A percentile compares a stretch with the other conserved stretches of the same genome.
These are phyloP conservation scores for Cytidiella melzeri DNA, from an alignment of 768 basidiomycete genomes.

Conservation along the genomic window DNA sequence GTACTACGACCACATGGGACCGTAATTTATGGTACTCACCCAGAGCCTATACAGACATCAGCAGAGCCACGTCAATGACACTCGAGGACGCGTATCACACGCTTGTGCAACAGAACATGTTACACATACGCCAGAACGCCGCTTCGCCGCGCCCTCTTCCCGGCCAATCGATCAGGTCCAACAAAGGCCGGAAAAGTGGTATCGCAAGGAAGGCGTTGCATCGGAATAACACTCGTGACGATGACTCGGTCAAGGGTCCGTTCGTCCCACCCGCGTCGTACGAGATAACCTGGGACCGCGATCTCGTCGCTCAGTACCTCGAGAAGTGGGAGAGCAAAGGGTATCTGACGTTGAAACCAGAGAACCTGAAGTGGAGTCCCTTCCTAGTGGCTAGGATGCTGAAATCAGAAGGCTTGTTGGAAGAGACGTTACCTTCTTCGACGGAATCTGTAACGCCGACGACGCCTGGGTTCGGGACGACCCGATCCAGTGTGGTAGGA, in stretches of 20 bases:
- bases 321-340: constrained; percentile 71
- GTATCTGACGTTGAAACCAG: constrained; percentile 68
- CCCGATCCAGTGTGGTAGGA: neutral
- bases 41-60: constrained; percentile 55
- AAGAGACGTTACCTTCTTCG: constrained; percentile 1
- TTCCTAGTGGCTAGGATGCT: constrained; percentile 61
- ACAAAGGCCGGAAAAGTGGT: constrained; percentile 61
- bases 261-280: constrained; percentile 67
- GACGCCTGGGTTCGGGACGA: constrained; percentile 6
- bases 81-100: constrained; percentile 79
- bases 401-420: constrained; percentile 17
- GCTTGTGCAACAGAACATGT: constrained; percentile 70
- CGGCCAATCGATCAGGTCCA: constrained; percentile 72
- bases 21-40: constrained; percentile 5
- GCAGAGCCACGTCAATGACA: constrained; percentile 83
- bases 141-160: constrained; percentile 59
- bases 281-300: constrained; percentile 67
- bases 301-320: constrained; percentile 59
- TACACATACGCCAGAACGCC: constrained; percentile 44
- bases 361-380: constrained; percentile 92
- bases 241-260: constrained; percentile 40
- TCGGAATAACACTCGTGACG: constrained; percentile 44
- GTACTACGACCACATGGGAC: neutral
- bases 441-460: neutral
- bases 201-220: constrained; percentile 60